Evolutionary conservation across 805 yeast species (phyloP).

Genomic region (Pichia eremophila): DNA sequence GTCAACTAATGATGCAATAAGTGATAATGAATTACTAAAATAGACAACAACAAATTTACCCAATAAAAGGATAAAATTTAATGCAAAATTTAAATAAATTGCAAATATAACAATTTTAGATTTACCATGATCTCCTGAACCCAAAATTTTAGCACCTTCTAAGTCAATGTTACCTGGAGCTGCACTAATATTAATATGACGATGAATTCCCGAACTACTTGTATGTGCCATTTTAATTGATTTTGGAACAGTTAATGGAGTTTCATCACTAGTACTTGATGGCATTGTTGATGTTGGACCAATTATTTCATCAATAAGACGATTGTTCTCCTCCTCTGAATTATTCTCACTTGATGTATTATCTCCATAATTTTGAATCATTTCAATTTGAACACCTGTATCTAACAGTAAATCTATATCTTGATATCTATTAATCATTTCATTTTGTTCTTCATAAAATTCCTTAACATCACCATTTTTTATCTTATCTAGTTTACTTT

Average conservation of each 20-base stretch:
- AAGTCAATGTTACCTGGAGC: slow-evolving; percentile 54
- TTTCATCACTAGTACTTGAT: not conserved
- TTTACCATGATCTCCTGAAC: slow-evolving; percentile 35
- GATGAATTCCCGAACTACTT: not conserved
- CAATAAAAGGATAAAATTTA: slow-evolving; percentile 47
- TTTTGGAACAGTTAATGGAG: not conserved
- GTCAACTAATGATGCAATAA: slow-evolving; percentile 71
- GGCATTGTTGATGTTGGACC: not conserved
- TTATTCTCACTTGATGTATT: slow-evolving; percentile 13
- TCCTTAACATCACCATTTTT: slow-evolving; percentile 23
- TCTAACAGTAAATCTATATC: slow-evolving; percentile 61
- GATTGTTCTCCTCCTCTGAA: slow-evolving; percentile 14
- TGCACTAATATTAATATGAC: not conserved
- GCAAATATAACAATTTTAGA: slow-evolving; percentile 38
- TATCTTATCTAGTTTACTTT: slow-evolving; percentile 17
- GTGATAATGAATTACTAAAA: slow-evolving; percentile 64
- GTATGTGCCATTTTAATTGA: not conserved
- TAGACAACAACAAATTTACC: slow-evolving; percentile 55
- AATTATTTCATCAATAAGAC: not conserved
- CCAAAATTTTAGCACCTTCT: slow-evolving; percentile 49
- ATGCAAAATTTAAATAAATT: slow-evolving; percentile 51
- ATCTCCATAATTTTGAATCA: slow-evolving; percentile 52
- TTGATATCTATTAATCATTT: slow-evolving; percentile 42
- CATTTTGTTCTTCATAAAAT: slow-evolving; percentile 54
- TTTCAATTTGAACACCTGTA: slow-evolving; percentile 56